Base-by-base conservation (phyloP, 768 basidiomycete species). In the Trichaptum fuscoviolaceum region DNA sequence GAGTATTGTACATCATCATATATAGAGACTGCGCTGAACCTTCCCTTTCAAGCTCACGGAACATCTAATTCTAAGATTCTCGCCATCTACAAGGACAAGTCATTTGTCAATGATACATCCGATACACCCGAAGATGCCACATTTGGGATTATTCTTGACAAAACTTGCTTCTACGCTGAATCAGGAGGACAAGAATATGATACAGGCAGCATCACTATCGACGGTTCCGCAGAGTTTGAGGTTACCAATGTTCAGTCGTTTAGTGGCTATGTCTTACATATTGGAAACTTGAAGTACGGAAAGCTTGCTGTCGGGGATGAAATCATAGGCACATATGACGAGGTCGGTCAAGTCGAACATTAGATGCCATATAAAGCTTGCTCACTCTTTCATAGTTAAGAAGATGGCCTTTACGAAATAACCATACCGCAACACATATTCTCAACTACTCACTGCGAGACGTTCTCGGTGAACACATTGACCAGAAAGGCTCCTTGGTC, bases 391-490 rank as follows among this genome's bases (percentile, higher is more conserved):
- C 63, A 20, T 67, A 94, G 91, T 85, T 93, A 36, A 93, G 97
- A 42, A 87, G 97, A 63, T 95, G 94, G 92, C 96, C 96, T 0
- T 80, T 99, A 63, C 89, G 96, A 64, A 99, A 95, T 78, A 99
- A 99, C 73, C 97, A 99, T 79, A 99, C 97, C 27, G 97, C 90
- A 24, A 99, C 97, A 0, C 97, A 99, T 75, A 97, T 99, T 71
- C 91, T 99, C 71, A 99, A 99, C 81, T 99, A 84, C 73, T 86
- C 82, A 64, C 85, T 99, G 2, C 91, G 97, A 36, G 97, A 99
- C 73, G 86, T 94, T 12, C 87, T 99, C 12, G 97, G 97, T 26
- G 95, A 98, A 75, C 97, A 99, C 73, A 90, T 99, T 67, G 97
- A 99, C 76, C 97, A 99, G 76, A 97, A 93, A 75, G 97, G 97